Conservation (phyloP, 495 filamentous ascomycete species). For the Chaetomium fimeti region DNA sequence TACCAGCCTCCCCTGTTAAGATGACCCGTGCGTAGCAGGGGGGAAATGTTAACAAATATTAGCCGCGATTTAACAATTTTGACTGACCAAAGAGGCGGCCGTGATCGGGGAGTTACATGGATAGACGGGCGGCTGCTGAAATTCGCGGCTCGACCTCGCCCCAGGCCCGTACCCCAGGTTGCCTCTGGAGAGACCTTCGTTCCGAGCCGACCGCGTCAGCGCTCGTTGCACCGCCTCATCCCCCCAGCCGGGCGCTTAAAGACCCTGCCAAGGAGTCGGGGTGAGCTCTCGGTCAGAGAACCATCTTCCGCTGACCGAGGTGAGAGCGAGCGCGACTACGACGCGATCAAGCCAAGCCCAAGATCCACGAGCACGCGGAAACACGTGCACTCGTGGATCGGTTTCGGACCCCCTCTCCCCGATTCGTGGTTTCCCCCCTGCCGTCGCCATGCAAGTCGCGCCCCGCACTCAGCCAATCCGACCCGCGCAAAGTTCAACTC, state of each 20-base stretch:
- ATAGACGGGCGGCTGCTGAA: not conserved
- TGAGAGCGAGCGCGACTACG: not conserved
- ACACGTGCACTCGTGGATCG: conserved; percentile 16
- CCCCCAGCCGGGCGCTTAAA: conserved; percentile 15
- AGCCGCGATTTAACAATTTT: not conserved
- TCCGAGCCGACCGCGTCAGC: conserved; percentile 16
- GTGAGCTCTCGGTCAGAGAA: conserved; percentile 1
- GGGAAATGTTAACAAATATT: not conserved
- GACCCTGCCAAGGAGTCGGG: not conserved
- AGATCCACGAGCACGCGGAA: not conserved
- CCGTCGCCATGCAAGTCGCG: conserved; percentile 18
- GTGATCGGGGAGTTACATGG: too few relatives aligned
- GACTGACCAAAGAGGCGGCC: too few relatives aligned
- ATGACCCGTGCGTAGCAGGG: not conserved
- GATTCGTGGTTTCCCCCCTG: conserved; percentile 12
- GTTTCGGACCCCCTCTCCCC: conserved; percentile 4
- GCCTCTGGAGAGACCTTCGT: not conserved
- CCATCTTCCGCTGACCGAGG: not conserved
- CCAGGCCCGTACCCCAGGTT: not conserved
- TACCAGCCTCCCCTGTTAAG: conserved; percentile 4
- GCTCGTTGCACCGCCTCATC: conserved; percentile 13
- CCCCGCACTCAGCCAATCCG: conserved; percentile 6
- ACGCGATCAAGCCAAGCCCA: not conserved
- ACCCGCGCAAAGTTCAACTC: conserved; percentile 2
- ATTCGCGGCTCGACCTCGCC: not conserved